Percentiles rank a stretch among this genome's conserved stretches.
phyloP scores from a whole-genome alignment of 345 rosid genomes.

The Geranium rotundifolium region DNA sequence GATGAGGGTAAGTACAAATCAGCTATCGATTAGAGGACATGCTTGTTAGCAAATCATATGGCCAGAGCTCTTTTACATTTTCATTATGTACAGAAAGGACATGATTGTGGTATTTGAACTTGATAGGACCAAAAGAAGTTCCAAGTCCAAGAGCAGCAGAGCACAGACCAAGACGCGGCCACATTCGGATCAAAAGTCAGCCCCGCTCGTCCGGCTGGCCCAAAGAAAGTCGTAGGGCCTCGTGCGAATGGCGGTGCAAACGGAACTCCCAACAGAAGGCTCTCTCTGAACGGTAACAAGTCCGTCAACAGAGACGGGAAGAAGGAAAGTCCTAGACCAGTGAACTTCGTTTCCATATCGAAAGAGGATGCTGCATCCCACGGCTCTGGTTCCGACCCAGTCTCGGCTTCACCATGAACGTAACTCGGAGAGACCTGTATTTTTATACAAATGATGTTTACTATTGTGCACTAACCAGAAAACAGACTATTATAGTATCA shows the following conservation, averaged over 20 bases:
- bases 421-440: no score
- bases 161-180: constrained; percentile 54
- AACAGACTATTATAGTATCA: no score
- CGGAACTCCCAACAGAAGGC: constrained; percentile 67
- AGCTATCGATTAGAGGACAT: no score
- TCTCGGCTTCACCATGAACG: constrained; percentile 57
- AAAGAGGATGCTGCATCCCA: constrained; percentile 68
- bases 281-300: constrained; percentile 74
- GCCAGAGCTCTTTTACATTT: no score
- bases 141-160: constrained; percentile 64
- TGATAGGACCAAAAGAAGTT: constrained; percentile 72
- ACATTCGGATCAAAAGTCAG: constrained; percentile 63
- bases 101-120: background rate
- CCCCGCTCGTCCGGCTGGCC: constrained; percentile 58
- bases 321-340: constrained; percentile 50
- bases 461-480: no score
- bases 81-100: no score
- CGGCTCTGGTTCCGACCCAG: constrained; percentile 53
- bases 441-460: no score
- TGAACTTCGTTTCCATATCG: constrained; percentile 46
- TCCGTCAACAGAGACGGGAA: constrained; percentile 55
- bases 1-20: constrained; percentile 30
- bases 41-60: no score
- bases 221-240: constrained; percentile 66
- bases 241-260: constrained; percentile 27